Base-by-base conservation (phyloP, 768 basidiomycete genomes). In the Asterophora parasitica region DNA sequence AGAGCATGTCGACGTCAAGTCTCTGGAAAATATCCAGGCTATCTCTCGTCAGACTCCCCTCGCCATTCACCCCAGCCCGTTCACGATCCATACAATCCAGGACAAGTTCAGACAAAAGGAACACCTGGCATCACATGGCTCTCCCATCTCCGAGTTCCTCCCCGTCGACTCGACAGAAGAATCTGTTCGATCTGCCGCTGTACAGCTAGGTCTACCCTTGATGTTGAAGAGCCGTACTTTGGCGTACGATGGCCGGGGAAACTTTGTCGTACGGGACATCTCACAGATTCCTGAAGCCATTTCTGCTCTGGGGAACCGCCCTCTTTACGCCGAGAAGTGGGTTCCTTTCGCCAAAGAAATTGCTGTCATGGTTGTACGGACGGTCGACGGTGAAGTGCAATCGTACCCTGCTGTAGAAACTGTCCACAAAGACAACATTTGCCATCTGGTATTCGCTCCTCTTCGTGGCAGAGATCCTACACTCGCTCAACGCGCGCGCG, bases 161-260 rank as follows among this genome's bases (percentile, higher is more conserved):
- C 58, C 66, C 0, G 79, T 95, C 2, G 80, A 83, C 4, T 66
- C 77, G 0, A 72, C 76, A 0, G 58, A 66, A 0, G 71, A 77
- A 36, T 72, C 81, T 1, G 69, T 90, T 11, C 64, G 67, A 27
- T 68, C 69, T 12, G 86, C 79, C 2, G 75, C 76, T 0, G 54
- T 72, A 9, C 64, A 62, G 23, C 72, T 97, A 5, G 92, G 95
- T 1, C 71, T 92, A 8, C 94, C 95, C 0, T 68, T 96, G 40
- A 96, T 99, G 94, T 77, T 99, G 51, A 98, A 99, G 70, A 90
- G 86, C 50, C 77, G 91, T n/a, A 95, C 90, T 0, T 70, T 94
- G 47, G 96, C 94, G 0, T 99, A 99, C 63, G 95, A 98, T 60
- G 96, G 96, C 2, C 75, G 92, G 48, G 96, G 96, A 4, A 99